Conservation (phyloP, 805 yeast species). For the Ascoidea rubescens region DNA sequence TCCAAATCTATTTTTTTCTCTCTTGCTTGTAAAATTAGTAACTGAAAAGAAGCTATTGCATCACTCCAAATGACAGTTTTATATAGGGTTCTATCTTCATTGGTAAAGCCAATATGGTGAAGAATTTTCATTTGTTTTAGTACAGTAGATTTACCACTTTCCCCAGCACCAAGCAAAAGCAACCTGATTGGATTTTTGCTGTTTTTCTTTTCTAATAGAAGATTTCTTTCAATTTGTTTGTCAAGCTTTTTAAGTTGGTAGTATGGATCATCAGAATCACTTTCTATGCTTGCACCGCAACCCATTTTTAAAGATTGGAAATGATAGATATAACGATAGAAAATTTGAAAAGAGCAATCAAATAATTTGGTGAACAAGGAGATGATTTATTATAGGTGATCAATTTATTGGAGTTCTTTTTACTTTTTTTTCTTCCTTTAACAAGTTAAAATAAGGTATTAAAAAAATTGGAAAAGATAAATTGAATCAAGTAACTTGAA, state of each 20-base stretch:
- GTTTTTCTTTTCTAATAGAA: slow-evolving; percentile 35
- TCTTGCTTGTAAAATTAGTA: slow-evolving; percentile 62
- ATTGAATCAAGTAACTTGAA: too few species aligned
- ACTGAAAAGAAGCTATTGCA: slow-evolving; percentile 72
- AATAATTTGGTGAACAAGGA: too few species aligned
- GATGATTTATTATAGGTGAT: too few species aligned
- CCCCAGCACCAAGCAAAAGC: slow-evolving; percentile 85
- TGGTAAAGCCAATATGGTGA: slow-evolving; percentile 76
- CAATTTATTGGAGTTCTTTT: too few species aligned
- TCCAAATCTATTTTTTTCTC: slow-evolving; percentile 48
- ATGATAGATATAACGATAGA: too few species aligned
- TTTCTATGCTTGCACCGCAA: slow-evolving; percentile 42
- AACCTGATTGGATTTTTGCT: slow-evolving; percentile 54
- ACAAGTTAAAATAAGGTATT: too few species aligned
- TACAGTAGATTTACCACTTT: slow-evolving; percentile 88
- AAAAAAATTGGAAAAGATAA: too few species aligned
- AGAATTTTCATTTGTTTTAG: slow-evolving; percentile 75
- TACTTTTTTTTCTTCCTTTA: too few species aligned
- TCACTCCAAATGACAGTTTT: slow-evolving; percentile 89
- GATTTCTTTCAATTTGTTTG: slow-evolving; percentile 49
- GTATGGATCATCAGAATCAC: slow-evolving; percentile 37
- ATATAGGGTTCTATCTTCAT: slow-evolving; percentile 68
- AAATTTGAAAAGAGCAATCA: too few species aligned
- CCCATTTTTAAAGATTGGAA: slow-evolving; percentile 35
- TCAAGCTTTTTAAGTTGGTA: slow-evolving; percentile 39